Evolutionary conservation across 441 rosid species (phyloP).

Genomic region (Gossypium aridum): DNA sequence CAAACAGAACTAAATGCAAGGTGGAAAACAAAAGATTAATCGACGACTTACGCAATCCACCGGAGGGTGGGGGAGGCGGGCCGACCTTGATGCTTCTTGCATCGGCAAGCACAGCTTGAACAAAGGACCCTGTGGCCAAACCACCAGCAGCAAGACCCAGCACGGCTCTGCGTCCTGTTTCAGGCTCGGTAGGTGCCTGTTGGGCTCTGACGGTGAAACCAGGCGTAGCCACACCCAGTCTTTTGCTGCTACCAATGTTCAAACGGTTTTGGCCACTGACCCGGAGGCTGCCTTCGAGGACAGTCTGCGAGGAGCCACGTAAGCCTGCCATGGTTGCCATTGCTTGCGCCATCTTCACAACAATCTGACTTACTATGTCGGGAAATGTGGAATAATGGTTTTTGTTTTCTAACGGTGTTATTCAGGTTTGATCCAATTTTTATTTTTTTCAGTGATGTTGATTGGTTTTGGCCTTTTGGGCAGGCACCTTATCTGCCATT

Average conservation of each 20-base stretch:
- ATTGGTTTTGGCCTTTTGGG: conserved; percentile 19
- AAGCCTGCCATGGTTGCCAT: conserved; percentile 75
- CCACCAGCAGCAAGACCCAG: conserved; percentile 70
- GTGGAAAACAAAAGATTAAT: background rate
- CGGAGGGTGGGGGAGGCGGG: conserved; percentile 80
- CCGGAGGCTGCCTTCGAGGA: conserved; percentile 65
- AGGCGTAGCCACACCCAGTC: conserved; percentile 25
- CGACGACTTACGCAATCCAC: conserved; percentile 74
- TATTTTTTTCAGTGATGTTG: conserved; percentile 31
- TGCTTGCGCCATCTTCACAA: conserved; percentile 53
- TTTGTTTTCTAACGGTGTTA: background rate
- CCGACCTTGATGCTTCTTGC: conserved; percentile 69
- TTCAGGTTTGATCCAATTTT: background rate
- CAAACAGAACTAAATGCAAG: background rate
- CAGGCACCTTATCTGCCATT: conserved; percentile 52
- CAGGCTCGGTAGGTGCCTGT: conserved; percentile 40
- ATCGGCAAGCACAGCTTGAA: conserved; percentile 61
- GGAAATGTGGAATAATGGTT: conserved; percentile 20
- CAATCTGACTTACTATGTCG: background rate
- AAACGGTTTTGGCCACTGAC: conserved; percentile 49
- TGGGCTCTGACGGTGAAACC: conserved; percentile 48
- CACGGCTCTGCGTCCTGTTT: conserved; percentile 63
- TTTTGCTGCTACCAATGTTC: conserved; percentile 20
- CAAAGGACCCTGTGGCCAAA: conserved; percentile 67
- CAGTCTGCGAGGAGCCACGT: conserved; percentile 56